A percentile compares a stretch with the other conserved stretches of the same genome.
Evolutionary conservation across 2,329 filamentous ascomycete species (phyloP).

Genomic region (Graphiopsis chlorocephala): DNA sequence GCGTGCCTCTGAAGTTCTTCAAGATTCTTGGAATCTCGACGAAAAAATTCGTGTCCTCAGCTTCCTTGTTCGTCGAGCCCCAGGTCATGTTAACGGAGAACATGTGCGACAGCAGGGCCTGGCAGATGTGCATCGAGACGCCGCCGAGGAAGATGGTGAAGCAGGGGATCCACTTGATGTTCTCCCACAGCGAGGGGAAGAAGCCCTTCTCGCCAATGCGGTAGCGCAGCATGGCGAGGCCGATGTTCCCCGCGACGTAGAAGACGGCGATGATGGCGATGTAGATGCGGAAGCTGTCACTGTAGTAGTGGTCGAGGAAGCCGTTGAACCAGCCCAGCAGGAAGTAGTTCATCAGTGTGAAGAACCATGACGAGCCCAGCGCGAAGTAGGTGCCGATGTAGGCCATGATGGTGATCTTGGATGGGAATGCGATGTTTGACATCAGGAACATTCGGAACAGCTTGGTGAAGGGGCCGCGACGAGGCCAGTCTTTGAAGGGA

Average conservation of each 20-base stretch:
- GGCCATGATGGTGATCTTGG: constrained; percentile 71
- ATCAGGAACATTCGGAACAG: constrained; percentile 72
- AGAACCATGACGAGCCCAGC: constrained; percentile 71
- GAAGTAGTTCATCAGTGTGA: constrained; percentile 73
- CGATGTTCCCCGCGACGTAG: constrained; percentile 70
- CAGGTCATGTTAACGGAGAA: constrained; percentile 45
- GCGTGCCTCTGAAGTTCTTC: constrained; percentile 56
- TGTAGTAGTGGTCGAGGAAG: constrained; percentile 75
- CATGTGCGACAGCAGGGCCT: constrained; percentile 40
- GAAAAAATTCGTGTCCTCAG: constrained; percentile 56
- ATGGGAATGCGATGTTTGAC: constrained; percentile 71
- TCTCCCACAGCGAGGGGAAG: constrained; percentile 49
- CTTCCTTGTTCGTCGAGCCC: constrained; percentile 60
- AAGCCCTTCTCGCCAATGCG: constrained; percentile 64
- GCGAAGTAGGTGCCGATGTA: constrained; percentile 81
- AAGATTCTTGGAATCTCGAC: constrained; percentile 56
- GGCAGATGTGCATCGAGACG: constrained; percentile 40
- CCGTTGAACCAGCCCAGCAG: constrained; percentile 73
- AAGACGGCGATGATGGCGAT: constrained; percentile 78
- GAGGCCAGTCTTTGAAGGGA: constrained; percentile 70
- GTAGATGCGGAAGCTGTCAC: constrained; percentile 76
- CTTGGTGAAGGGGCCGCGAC: constrained; percentile 72
- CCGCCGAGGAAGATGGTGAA: constrained; percentile 42
- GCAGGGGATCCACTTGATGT: constrained; percentile 64
- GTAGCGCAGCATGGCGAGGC: constrained; percentile 71